Percentiles rank a stretch among this genome's conserved stretches.
phyloP scores from a whole-genome alignment of 202 grass and related monocot genomes.

The Cymbopogon flexuosus region DNA sequence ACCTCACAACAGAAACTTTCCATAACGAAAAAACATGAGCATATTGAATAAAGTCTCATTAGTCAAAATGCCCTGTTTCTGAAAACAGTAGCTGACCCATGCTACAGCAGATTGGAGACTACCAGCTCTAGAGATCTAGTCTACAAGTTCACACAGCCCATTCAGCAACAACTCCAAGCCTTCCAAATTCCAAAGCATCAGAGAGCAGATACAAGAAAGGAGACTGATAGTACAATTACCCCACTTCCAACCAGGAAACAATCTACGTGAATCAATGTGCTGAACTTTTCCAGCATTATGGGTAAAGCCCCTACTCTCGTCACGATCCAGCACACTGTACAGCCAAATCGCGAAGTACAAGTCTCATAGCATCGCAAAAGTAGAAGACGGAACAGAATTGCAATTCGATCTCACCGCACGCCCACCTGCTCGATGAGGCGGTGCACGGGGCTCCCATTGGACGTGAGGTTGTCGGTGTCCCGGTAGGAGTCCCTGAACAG shows the following conservation, averaged over 20 bases:
- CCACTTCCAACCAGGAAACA: conserved; percentile 8
- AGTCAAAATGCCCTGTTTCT: neutral
- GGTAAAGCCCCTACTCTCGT: neutral
- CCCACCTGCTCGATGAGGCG: conserved; percentile 90
- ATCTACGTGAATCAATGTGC: neutral
- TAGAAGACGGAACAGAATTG: neutral
- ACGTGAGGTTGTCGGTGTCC: conserved; percentile 80
- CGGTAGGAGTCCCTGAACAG: conserved; percentile 80
- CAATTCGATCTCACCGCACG: conserved; percentile 17
- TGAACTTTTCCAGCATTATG: neutral
- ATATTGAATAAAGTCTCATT: neutral
- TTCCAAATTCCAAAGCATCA: conserved; percentile 14
- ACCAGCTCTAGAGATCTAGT: conserved; percentile 3
- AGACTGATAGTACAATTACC: neutral
- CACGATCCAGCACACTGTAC: neutral
- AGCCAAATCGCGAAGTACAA: neutral
- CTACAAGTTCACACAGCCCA: neutral
- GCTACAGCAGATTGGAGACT: neutral
- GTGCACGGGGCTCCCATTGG: conserved; percentile 97
- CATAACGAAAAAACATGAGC: neutral
- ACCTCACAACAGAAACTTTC: neutral
- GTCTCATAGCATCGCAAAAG: neutral
- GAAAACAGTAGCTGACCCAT: neutral
- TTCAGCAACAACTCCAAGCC: neutral
- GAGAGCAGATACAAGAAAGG: neutral